These are phyloP conservation scores for Arctium lappa DNA, from an alignment of 129 eudicot genomes.

Conservation along the genomic window DNA sequence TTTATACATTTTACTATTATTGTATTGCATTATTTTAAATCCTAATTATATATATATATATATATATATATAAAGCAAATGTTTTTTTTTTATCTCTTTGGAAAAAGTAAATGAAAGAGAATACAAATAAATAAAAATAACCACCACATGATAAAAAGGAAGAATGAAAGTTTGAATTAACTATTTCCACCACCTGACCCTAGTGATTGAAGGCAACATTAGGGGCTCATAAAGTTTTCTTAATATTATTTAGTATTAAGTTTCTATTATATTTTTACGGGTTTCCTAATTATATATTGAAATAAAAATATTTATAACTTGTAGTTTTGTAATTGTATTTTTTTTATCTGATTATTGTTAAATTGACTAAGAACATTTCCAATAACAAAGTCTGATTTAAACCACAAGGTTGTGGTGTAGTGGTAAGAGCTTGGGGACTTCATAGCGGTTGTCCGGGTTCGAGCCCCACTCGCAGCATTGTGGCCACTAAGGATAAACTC, in stretches of 20 bases:
- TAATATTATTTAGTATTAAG: neutral
- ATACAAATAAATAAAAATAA: neutral
- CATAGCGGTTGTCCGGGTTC: no score
- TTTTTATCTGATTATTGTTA: no score
- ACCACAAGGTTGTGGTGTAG: no score
- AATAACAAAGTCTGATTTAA: no score
- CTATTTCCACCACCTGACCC: neutral
- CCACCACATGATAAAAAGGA: neutral
- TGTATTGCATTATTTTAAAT: neutral
- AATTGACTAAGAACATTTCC: no score
- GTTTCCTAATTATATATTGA: neutral
- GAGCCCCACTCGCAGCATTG: no score
- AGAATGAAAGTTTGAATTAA: neutral
- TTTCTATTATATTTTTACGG: neutral
- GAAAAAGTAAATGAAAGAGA: neutral
- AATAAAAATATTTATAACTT: neutral
- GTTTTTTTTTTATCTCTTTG: neutral
- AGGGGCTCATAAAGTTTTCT: neutral
- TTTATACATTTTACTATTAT: neutral
- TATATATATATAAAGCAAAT: no score
- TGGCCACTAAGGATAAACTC: no score
- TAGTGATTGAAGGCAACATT: neutral
- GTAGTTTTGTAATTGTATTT: no score
- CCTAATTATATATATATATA: neutral
- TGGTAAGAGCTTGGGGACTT: no score